Percentiles rank a stretch among this genome's conserved stretches.
Conservation (phyloP, 73 alveolate species). For the Paramecium sexaurelia region DNA sequence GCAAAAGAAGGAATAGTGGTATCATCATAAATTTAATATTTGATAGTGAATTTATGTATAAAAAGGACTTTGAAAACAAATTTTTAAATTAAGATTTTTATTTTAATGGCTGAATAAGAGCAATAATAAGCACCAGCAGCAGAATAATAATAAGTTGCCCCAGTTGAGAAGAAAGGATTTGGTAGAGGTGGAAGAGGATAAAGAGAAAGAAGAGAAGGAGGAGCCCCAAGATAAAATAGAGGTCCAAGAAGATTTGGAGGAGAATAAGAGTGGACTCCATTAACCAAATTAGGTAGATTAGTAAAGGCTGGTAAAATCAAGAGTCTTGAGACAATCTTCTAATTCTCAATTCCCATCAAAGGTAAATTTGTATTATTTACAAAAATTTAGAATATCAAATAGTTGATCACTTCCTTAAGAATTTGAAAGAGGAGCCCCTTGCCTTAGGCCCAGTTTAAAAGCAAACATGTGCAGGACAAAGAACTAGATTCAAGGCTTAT, state of each 20-base stretch:
- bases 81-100: slow-evolving; percentile 13
- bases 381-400: slow-evolving; percentile 79
- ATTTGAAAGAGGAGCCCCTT: slow-evolving; percentile 99
- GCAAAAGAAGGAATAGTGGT: neutral
- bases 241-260: slow-evolving; percentile 95
- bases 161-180: slow-evolving; percentile 57
- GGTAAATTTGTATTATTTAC: slow-evolving; percentile 88
- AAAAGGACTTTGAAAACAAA: neutral
- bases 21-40: neutral
- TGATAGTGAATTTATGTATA: neutral
- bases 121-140: slow-evolving; percentile 22
- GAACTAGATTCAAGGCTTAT: slow-evolving; percentile 99
- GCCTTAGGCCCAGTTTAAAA: slow-evolving; percentile 99
- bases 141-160: neutral
- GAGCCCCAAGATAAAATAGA: slow-evolving; percentile 86
- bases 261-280: slow-evolving; percentile 98
- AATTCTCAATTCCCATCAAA: slow-evolving; percentile 99
- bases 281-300: slow-evolving; percentile 99
- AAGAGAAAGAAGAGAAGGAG: slow-evolving; percentile 77
- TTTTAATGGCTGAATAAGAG: slow-evolving; percentile 6
- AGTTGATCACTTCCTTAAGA: slow-evolving; percentile 83
- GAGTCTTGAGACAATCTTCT: slow-evolving; percentile 98
- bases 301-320: slow-evolving; percentile 96
- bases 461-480: slow-evolving; percentile 99
- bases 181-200: slow-evolving; percentile 67